phyloP scores from a whole-genome alignment of 2,329 filamentous ascomycete species.

The Colletotrichum navitas region DNA sequence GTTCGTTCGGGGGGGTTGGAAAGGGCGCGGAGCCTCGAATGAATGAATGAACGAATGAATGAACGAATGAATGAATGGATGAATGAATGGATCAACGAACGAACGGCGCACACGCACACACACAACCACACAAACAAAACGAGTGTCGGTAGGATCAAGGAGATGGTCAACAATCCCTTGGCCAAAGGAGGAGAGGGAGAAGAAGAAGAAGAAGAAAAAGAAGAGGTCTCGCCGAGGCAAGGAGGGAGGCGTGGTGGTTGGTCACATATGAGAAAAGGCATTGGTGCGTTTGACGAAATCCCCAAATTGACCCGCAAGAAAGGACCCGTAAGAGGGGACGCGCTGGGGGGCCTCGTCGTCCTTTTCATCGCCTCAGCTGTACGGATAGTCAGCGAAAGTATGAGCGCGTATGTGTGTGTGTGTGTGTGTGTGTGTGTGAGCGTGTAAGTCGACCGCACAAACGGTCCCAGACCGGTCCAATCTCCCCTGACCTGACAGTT shows the following conservation, averaged over 20 bases:
- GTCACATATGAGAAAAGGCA: constrained; percentile 28
- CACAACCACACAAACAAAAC: constrained; percentile 15
- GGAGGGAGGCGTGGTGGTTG: constrained; percentile 24
- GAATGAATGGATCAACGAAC: constrained; percentile 34
- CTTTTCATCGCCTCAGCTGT: constrained; percentile 5
- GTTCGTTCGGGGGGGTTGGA: neutral
- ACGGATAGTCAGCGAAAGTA: neutral
- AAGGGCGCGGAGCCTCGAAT: constrained; percentile 24
- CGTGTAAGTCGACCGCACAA: constrained; percentile 26
- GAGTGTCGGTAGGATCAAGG: constrained; percentile 36
- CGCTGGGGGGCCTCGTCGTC: neutral
- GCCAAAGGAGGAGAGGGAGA: constrained; percentile 23
- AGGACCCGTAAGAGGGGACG: constrained; percentile 4
- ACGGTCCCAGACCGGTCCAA: constrained; percentile 37
- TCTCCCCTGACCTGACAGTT: constrained; percentile 34
- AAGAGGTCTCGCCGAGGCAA: neutral
- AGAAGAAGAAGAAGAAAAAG: neutral
- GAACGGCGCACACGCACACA: constrained; percentile 8
- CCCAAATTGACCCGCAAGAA: constrained; percentile 19
- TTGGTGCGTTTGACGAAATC: constrained; percentile 8
- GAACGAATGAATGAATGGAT: constrained; percentile 38
- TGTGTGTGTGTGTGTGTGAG: constrained; percentile 8
- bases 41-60: constrained; percentile 14
- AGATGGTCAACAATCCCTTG: constrained; percentile 41
- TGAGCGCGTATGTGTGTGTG: neutral